These are phyloP conservation scores for Conticribra weissflogii DNA, from an alignment of 108 stramenopile species.

Conservation along the genomic window DNA sequence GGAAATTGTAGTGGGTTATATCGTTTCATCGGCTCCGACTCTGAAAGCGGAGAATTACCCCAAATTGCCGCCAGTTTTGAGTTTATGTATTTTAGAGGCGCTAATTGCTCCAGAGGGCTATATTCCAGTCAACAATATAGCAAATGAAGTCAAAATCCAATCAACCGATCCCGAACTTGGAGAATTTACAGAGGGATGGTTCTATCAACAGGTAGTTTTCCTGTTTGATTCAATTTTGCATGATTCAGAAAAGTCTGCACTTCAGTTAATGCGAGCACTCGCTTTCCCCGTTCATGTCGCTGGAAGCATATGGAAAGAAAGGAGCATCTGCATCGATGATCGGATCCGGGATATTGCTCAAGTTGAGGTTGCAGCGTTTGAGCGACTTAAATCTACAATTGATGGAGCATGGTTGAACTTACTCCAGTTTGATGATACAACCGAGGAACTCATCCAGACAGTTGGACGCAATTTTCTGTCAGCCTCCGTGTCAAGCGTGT, in stretches of 20 bases:
- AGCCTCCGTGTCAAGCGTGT: not conserved
- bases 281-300: constrained; percentile 38
- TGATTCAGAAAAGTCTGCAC: not conserved
- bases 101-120: constrained; percentile 49
- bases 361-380: constrained; percentile 53
- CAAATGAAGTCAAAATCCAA: too few species aligned
- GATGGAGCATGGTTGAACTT: constrained; percentile 40
- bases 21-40: constrained; percentile 61
- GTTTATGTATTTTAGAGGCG: constrained; percentile 72
- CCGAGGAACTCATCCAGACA: constrained; percentile 1
- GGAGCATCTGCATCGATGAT: constrained; percentile 51
- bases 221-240: not conserved
- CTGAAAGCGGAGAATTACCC: constrained; percentile 61
- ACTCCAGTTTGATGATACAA: constrained; percentile 1
- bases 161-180: too few species aligned
- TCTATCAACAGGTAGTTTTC: constrained; percentile 15
- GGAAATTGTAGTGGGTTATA: constrained; percentile 55
- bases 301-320: constrained; percentile 52
- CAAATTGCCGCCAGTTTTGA: constrained; percentile 65
- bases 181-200: constrained; percentile 17
- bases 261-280: constrained; percentile 24
- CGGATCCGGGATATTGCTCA: constrained; percentile 68
- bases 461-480: constrained; percentile 11
- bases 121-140: constrained; percentile 19
- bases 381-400: constrained; percentile 30